phyloP scores from a whole-genome alignment of 208 protist species.

The Porcisia hertigi region DNA sequence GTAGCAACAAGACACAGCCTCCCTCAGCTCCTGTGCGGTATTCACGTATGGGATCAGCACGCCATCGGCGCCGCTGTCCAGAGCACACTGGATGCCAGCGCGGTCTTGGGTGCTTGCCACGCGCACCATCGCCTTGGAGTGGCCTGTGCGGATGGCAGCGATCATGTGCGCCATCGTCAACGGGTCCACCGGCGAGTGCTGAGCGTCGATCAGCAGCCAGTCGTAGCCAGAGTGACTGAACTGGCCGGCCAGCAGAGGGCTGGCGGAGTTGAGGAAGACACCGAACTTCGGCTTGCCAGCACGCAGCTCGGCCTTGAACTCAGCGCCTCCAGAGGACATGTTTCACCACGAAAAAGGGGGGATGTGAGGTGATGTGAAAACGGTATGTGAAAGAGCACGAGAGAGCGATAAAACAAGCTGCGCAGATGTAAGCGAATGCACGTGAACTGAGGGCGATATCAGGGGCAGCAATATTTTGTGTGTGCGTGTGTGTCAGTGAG shows the following conservation, averaged over 20 bases:
- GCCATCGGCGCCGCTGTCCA: constrained; percentile 76
- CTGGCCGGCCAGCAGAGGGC: constrained; percentile 69
- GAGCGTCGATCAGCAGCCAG: constrained; percentile 80
- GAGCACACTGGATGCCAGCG: constrained; percentile 74
- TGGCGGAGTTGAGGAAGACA: constrained; percentile 78
- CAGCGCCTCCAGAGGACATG: constrained; percentile 67
- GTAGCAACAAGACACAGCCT: constrained; percentile 79
- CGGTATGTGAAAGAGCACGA: constrained; percentile 6
- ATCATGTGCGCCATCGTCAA: constrained; percentile 66
- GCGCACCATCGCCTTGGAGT: constrained; percentile 70
- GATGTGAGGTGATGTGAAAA: neutral
- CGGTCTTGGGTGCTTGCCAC: constrained; percentile 74
- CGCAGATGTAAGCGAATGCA: neutral
- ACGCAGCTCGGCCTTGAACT: constrained; percentile 81
- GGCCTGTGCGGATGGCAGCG: constrained; percentile 64
- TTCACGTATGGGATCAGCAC: constrained; percentile 87
- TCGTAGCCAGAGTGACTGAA: constrained; percentile 85
- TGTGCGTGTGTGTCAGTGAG: neutral
- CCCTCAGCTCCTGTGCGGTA: constrained; percentile 69
- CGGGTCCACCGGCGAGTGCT: constrained; percentile 72
- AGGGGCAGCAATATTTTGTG: neutral
- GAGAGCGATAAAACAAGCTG: neutral
- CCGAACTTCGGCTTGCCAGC: constrained; percentile 85
- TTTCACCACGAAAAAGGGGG: constrained; percentile 8
- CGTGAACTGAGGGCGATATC: neutral